Evolutionary conservation across 2,329 filamentous ascomycete species (phyloP), one percentile per base, ranked within the genome.

Genomic region (Ceratocystis eucalypticola): DNA sequence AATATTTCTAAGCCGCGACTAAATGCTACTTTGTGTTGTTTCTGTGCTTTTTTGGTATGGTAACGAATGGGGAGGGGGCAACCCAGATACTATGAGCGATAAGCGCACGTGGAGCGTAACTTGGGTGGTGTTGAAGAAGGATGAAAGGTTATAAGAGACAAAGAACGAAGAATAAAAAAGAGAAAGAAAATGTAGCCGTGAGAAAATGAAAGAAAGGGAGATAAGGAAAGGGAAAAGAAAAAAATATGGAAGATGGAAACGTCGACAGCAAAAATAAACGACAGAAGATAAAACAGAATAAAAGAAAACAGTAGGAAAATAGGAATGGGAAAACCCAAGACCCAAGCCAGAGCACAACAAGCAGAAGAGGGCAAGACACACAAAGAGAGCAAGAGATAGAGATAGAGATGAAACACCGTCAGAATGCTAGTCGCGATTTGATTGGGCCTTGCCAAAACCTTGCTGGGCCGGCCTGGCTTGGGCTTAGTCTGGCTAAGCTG

Each of bases 341-440:
- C 37, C 37, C 37, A 41, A 41, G 37, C 37, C 12, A 41, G 37
- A 41, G 12, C 37, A 41, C 10, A 41, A 41, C 37, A 41, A 41
- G 61, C 22, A 20, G 15, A 28, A 17, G 10, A 61, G n/a, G 62
- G 17, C 45, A 30, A 48, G 57, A 15, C 46, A 61, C 30, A 22
- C 15, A 46, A 17, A 55, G 50, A 41, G 17, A 62, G 22, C 25
- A 41, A 30, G 45, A 37, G 57, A 15, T 33, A 61, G 48, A 28
- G 28, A 61, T 33, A 57, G 53, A 48, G 33, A 61, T 65, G 64
- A 65, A 65, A 65, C 64, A 65, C 64, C 30, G 57, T 22, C 25
- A 62, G 55, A 65, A 55, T 44, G 25, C 25, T 61, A 7, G 50
- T 17, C 28, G 30, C 25, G 44, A 65, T 28, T 7, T 61, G 64